Evolutionary conservation across 176 grass and related monocot genomes (phyloP), one percentile per base, ranked within the genome.

Genomic region (Lolium rigidum): DNA sequence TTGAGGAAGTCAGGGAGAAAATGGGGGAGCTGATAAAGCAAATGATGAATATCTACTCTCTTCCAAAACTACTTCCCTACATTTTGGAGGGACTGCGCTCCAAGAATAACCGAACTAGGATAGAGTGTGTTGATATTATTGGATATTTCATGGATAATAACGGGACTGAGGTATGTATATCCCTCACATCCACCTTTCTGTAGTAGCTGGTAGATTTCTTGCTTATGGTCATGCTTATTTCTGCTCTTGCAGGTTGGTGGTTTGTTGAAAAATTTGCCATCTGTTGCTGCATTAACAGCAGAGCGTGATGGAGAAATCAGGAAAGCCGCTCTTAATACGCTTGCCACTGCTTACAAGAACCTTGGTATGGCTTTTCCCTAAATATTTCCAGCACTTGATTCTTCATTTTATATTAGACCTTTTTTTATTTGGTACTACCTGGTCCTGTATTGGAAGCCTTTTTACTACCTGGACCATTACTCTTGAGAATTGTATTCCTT

Each of bases 341-440:
- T 99, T 91, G 97, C 97, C 69, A 96, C 92, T 71, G 97, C 97
- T 67, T 99, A 99, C 59, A 99, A 99, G 77, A 96, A 93, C 90
- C 82, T 99, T 5, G 95, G 95, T 98, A 87, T 35, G 78, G 41
- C 13, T 59, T 56, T 54, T 55, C 57, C 4, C 22, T 22, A 18
- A 11, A n/a, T 28, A 65, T 82, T 61, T 77, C 52, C 2, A 50
- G 39, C 35, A 81, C 39, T 43, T 6, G 9, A 17, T 85, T 57
- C 3, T 85, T 68, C 12, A 43, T 50, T 16, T 2, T 89, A 51
- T 38, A 60, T 28, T 54, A 22, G 3, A 39, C 44, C 47, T 62
- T 25, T 78, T 62, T 62, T 60, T 75, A 35, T 61, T 43, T 3
- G 35, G 12, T 64, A 54, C 10, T 64, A 50, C 49, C 55, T 3